Evolutionary conservation across 2,329 filamentous ascomycete genomes (phyloP).

Genomic region (Hymenoscyphus linearis): DNA sequence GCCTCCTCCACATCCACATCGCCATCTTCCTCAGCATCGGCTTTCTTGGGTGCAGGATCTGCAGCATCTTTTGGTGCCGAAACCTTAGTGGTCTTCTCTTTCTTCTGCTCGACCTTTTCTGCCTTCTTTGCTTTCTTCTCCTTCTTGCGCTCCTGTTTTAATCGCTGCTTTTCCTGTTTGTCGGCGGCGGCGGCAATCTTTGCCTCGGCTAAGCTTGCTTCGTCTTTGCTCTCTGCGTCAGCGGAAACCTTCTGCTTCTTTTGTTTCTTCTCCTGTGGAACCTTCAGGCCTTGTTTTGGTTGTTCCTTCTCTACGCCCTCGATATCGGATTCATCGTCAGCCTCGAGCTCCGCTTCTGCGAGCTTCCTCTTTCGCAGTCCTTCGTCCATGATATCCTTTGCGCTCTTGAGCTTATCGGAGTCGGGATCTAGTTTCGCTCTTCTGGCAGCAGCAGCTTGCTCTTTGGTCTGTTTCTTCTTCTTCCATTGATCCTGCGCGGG

Average conservation of each 20-base stretch:
- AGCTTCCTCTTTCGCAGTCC: slow-evolving; percentile 76
- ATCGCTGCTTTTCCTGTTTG: slow-evolving; percentile 21
- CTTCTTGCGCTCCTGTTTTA: slow-evolving; percentile 32
- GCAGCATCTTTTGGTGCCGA: background rate
- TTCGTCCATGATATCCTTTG: slow-evolving; percentile 90
- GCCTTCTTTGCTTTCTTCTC: slow-evolving; percentile 39
- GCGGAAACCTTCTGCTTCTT: slow-evolving; percentile 50
- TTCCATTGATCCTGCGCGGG: slow-evolving; percentile 77
- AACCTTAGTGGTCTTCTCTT: slow-evolving; percentile 23
- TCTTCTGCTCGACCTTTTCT: slow-evolving; percentile 37
- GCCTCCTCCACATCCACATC: slow-evolving; percentile 21
- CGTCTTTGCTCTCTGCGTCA: slow-evolving; percentile 22
- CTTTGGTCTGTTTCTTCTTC: slow-evolving; percentile 92
- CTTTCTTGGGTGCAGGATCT: slow-evolving; percentile 6
- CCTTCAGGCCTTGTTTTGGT: slow-evolving; percentile 59
- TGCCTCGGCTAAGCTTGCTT: slow-evolving; percentile 34
- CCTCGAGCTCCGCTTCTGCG: slow-evolving; percentile 59
- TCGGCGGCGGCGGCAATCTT: slow-evolving; percentile 31
- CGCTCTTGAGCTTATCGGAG: slow-evolving; percentile 67
- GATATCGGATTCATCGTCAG: slow-evolving; percentile 41
- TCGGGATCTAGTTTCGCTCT: slow-evolving; percentile 88
- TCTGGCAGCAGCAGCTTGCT: slow-evolving; percentile 76
- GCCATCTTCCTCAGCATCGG: slow-evolving; percentile 22
- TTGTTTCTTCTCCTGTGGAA: slow-evolving; percentile 36
- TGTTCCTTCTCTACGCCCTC: slow-evolving; percentile 53